Base-by-base conservation (phyloP, 139 green algal species). In the Nannochloris sp. region DNA sequence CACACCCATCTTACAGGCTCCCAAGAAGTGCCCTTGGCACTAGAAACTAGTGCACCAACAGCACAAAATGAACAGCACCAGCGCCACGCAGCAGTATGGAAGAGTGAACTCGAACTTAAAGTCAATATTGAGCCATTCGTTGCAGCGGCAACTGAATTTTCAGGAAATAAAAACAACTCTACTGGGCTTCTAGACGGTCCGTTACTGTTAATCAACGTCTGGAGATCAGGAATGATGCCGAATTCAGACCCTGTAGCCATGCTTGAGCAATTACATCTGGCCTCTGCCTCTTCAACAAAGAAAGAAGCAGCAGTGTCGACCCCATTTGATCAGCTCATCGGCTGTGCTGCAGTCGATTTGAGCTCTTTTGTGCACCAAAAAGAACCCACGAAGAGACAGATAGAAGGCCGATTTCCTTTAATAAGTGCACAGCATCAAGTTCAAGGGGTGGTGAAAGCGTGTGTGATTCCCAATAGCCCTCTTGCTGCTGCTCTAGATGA, bases 321-420 rank as follows among this genome's bases (percentile, higher is more conserved):
- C 32, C 56, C 56, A 0, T 64, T 64, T 48, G 56, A 64, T 48
- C 23, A 48, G 23, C 23, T 64, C 24, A 48, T 64, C 29, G 56
- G 56, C n/a, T 38, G 56, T 24, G 56, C 56, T 30, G 56, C 32
- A 8, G 56, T 64, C 19, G 56, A 51, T 19, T 19, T 51, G 19
- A 51, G 42, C 42, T 19, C 42, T 19, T 19, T 51, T 19, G 19
- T 51, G 42, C 19, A 27, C 19, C 19, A 19, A 19, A 19, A 51
- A 19, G 42, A 51, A 19, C 19, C 19, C 19, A 19, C 42, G 19
- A n/a, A n/a, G n/a, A n/a, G n/a, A n/a, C n/a, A n/a, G n/a, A 51
- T 51, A 27, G 19, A 51, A 19, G 42, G 19, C 42, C 42, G 42
- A 27, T 51, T 51, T 19, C 42, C 42, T 19, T 27, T 51, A 19